phyloP scores from a whole-genome alignment of 2,329 filamentous ascomycete genomes.

The Epichloe scottii region DNA sequence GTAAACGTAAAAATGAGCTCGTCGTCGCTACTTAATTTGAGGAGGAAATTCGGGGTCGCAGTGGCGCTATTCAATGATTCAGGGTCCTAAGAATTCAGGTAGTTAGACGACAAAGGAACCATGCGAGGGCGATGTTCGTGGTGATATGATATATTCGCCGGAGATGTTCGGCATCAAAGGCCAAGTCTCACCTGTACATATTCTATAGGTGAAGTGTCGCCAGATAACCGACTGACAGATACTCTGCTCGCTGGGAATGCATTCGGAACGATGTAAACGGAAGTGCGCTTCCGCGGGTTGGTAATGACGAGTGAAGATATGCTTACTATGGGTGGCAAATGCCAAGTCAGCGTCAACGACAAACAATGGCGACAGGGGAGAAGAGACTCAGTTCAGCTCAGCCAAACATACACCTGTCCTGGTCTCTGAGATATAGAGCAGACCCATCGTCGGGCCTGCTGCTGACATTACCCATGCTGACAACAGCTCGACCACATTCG shows the following conservation, averaged over 20 bases:
- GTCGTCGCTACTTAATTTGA: conserved; percentile 82
- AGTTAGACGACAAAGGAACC: conserved; percentile 2
- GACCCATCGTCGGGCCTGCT: conserved; percentile 79
- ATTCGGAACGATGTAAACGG: conserved; percentile 73
- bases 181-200: conserved; percentile 66
- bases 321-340: conserved; percentile 48
- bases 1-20: conserved; percentile 90
- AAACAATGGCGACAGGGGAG: conserved; percentile 7
- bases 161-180: conserved; percentile 8
- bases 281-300: conserved; percentile 63
- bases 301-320: conserved; percentile 74
- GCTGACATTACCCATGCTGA: conserved; percentile 80
- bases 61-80: conserved; percentile 40
- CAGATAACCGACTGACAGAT: conserved; percentile 54
- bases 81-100: conserved; percentile 50
- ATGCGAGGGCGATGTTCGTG: neutral
- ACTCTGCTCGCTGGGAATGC: conserved; percentile 74
- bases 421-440: conserved; percentile 75
- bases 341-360: conserved; percentile 2
- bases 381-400: conserved; percentile 3
- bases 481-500: conserved; percentile 5
- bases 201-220: conserved; percentile 69
- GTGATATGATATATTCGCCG: neutral
- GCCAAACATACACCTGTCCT: conserved; percentile 63
- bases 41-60: conserved; percentile 58